These are phyloP conservation scores for Penicillium crystallinum DNA, from an alignment of 495 filamentous ascomycete species.

Conservation along the genomic window DNA sequence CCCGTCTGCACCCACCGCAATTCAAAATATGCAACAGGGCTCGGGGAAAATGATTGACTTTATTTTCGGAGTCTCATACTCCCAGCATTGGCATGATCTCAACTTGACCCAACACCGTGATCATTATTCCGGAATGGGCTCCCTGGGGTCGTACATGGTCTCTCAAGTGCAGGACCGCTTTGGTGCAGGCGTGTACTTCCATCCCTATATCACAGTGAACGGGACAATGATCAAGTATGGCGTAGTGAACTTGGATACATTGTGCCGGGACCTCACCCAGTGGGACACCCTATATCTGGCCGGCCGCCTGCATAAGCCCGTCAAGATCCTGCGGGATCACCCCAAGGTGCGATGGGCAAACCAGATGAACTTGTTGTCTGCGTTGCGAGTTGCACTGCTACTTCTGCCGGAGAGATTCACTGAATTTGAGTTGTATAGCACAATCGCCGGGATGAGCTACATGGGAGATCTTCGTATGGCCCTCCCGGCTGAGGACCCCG, in stretches of 20 bases:
- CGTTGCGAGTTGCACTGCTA: slow-evolving; percentile 81
- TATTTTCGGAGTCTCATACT: slow-evolving; percentile 92
- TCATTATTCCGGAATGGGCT: slow-evolving; percentile 87
- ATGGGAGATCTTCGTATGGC: slow-evolving; percentile 92
- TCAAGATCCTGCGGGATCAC: slow-evolving; percentile 94
- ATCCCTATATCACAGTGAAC: slow-evolving; percentile 92
- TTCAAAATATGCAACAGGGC: slow-evolving; percentile 75
- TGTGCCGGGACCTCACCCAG: slow-evolving; percentile 76
- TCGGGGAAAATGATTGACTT: slow-evolving; percentile 97
- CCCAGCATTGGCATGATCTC: slow-evolving; percentile 93
- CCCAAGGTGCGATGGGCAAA: slow-evolving; percentile 86
- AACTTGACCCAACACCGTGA: slow-evolving; percentile 84
- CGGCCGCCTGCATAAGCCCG: slow-evolving; percentile 91
- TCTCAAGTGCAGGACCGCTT: slow-evolving; percentile 79
- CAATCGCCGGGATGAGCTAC: slow-evolving; percentile 88
- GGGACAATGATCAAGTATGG: slow-evolving; percentile 97
- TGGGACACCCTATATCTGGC: slow-evolving; percentile 95
- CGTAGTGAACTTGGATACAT: slow-evolving; percentile 83
- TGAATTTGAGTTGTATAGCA: slow-evolving; percentile 81
- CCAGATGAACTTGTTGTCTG: slow-evolving; percentile 89
- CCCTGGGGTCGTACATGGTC: slow-evolving; percentile 75
- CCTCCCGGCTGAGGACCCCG: slow-evolving; percentile 79
- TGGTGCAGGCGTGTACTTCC: slow-evolving; percentile 96
- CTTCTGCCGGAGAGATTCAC: slow-evolving; percentile 79
- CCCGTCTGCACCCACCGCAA: slow-evolving; percentile 68